Evolutionary conservation across 1,139 yeast genomes (phyloP), one percentile per base, ranked within the genome.

Genomic region (Pneumocystis murina): DNA sequence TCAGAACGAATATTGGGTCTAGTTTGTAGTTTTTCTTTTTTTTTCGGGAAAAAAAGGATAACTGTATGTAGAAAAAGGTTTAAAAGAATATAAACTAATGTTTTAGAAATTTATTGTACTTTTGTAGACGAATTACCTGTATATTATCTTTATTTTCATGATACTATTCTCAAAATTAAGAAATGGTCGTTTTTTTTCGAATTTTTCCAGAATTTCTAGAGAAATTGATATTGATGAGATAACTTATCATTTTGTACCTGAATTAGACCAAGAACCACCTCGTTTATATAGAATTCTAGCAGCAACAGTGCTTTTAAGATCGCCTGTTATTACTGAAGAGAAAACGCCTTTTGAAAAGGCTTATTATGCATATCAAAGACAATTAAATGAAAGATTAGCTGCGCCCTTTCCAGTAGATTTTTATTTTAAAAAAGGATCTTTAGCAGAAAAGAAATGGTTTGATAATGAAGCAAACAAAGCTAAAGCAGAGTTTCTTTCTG

Each of bases 341-440:
- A 76, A 84, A 64, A 79, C 86, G 12, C 82, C 79, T 64, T 86
- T 92, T 70, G 97, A 90, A 71, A 73, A 78, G 67, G 84, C 84
- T 64, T 92, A 86, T 75, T 87, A 86, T 74, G 79, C 83, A 66
- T 94, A 94, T 74, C 96, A 91, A 75, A 82, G 83, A 66, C 95
- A 87, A 72, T 79, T 92, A 67, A 91, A 91, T 79, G 85, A 84
- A 71, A 81, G 97, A 72, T 79, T 92, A 69, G 90, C 91, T 96
- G 90, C 97, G 96, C 90, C 97, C 0, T 92, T 92, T 75, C 97
- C 98, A 5, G 84, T 86, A 70, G 90, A 91, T 82, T 91, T 84
- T 74, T 94, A 90, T 77, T 92, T 86, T 77, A 87, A 87, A 73
- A 86, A 82, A 70, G 97, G 97, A 67, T 86, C 97, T 0, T 78